Evolutionary conservation across 2,329 filamentous ascomycete genomes (phyloP), one percentile per base, ranked within the genome.

Genomic region (Magnaporthiopsis rhizophila): DNA sequence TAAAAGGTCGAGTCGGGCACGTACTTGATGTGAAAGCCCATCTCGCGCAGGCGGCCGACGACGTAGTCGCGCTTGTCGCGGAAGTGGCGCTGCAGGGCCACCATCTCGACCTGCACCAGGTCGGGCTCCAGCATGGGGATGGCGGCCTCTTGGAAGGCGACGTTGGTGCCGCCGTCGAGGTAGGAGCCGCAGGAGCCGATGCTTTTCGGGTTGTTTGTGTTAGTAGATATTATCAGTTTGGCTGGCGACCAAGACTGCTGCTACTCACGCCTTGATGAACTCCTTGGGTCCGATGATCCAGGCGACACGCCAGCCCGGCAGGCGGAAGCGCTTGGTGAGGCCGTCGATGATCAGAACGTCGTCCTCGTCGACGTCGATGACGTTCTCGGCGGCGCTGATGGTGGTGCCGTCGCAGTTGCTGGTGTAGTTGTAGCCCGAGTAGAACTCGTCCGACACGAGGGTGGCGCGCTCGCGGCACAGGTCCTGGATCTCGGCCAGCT

Each of bases 211-310:
- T 24, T 50, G 18, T 2, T 62, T 53, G 15, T n/a, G 26, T 34
- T 26, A 32, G 24, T 57, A 7, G 21, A 26, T 24, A 12, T 34
- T 45, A 12, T 28, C 24, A 28, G 12, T 36, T 9, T 11, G 32
- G 32, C 11, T 34, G 32, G 2, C 32, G 11, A 12, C 8, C 32
- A 32, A 13, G 30, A 62, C n/a, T 34, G 11, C 28, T 1, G 3
- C 32, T 26, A 78, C 81, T 68, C 69, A 84, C 81, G 94, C 93
- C 76, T 91, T 89, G 79, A 97, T 92, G 77, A 97, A 98, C 72
- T 97, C 93, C 81, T 97, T 97, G 69, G 94, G 94, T 1, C 94
- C 94, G 64, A 98, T 76, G 69, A 98, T 92, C 94, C 94, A 98
- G 8, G 94, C 93, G 58, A 98, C 93, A 74, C 94, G 90, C 92